Evolutionary conservation across 139 green algal species (phyloP), one percentile per base, ranked within the genome.

Genomic region (Zygnema cylindricum): DNA sequence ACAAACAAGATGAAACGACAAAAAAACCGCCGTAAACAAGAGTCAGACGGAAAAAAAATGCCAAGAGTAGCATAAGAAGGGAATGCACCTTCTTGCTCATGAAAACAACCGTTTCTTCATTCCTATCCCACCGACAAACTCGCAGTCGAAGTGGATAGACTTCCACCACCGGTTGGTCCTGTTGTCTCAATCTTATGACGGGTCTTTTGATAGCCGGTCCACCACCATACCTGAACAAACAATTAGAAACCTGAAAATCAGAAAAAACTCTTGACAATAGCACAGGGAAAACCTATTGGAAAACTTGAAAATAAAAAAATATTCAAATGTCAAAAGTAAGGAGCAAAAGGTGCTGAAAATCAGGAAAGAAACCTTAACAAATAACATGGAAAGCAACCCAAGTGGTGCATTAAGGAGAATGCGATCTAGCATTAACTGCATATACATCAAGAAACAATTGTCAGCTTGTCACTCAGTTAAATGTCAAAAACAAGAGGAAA

Each of bases 141-240:
- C 82, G 33, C 21, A 91, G 41, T 0, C 30, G 30, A 21, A 91
- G 39, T 7, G 87, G 87, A 83, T 91, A 88, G 11, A 91, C 81
- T 49, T 91, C 87, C 33, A 91, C 87, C 30, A 11, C 33, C 11
- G 82, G 40, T 25, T 90, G 57, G 16, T 57, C 39, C 36, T 69
- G 41, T 2, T 69, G 41, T 22, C 75, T 71, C 16, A 85, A 32
- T 33, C 30, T 25, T 3, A 85, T 75, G 25, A 89, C 87, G 2
- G 32, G 21, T 33, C 87, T 54, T 7, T 39, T 57, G 32, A 91
- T 42, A 16, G 35, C 54, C 33, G 87, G 87, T 1, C 87, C 87
- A 23, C 81, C 87, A 36, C 81, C 82, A 69, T 91, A 91, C 82
- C 87, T 90, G 85, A 55, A 35, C 57, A 1, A 30, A 36, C 11